phyloP scores from a whole-genome alignment of 257 asterid genomes.

The Solanum sejunctum region DNA sequence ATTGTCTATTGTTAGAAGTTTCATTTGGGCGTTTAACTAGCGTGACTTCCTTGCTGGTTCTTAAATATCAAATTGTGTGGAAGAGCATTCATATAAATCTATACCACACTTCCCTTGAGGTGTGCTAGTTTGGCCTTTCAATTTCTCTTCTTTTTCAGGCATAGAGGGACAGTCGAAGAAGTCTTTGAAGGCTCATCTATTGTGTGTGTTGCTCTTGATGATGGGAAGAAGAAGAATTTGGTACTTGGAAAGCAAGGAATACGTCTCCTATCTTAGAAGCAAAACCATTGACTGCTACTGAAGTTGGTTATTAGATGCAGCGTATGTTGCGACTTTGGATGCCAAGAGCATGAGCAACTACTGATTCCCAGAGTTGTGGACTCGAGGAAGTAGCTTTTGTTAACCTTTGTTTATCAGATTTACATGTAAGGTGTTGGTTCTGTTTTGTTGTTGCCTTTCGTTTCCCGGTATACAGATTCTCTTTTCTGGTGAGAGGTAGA shows the following conservation, averaged over 20 bases:
- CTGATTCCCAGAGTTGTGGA: neutral
- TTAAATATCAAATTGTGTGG: neutral
- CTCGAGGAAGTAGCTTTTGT: neutral
- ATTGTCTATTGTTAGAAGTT: neutral
- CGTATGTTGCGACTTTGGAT: neutral
- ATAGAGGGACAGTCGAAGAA: slow-evolving; percentile 45
- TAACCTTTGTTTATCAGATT: neutral
- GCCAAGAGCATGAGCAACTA: neutral
- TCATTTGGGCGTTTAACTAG: neutral
- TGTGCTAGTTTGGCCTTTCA: neutral
- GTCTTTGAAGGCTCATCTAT: slow-evolving; percentile 54
- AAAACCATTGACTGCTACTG: slow-evolving; percentile 21
- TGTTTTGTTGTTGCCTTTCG: neutral
- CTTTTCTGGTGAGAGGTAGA: neutral
- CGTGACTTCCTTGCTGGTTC: neutral
- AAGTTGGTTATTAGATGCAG: neutral
- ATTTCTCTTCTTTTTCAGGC: slow-evolving; percentile 22
- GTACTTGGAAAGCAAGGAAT: slow-evolving; percentile 95
- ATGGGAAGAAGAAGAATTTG: slow-evolving; percentile 53
- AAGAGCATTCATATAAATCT: neutral
- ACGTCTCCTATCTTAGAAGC: slow-evolving; percentile 84
- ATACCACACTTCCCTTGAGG: neutral
- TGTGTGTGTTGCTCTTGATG: slow-evolving; percentile 24
- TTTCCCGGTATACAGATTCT: neutral
- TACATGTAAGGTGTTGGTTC: neutral